Evolutionary conservation across 768 basidiomycete genomes (phyloP).

Genomic region (Tylopilus sp.): DNA sequence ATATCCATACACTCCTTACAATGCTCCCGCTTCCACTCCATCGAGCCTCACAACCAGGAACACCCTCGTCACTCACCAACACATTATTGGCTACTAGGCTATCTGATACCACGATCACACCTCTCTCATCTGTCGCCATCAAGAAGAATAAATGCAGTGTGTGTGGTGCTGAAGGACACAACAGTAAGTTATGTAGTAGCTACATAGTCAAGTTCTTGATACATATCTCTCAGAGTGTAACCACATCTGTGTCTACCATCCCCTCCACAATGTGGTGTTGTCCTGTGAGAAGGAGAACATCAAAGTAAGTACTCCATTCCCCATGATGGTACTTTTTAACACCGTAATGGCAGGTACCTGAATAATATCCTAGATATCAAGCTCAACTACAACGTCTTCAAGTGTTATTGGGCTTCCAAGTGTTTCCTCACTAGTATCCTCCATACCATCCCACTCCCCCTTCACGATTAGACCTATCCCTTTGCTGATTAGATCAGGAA

Average conservation of each 20-base stretch:
- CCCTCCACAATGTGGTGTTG: not conserved
- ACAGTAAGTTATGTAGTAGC: not conserved
- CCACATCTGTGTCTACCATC: not conserved
- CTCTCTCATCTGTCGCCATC: no score
- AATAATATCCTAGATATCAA: not conserved
- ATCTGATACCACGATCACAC: no score
- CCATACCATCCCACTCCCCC: not conserved
- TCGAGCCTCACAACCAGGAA: no score
- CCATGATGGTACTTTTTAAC: no score
- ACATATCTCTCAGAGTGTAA: not conserved
- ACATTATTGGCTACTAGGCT: no score
- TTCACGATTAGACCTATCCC: not conserved
- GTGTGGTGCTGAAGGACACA: not conserved
- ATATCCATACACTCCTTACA: no score
- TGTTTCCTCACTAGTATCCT: not conserved
- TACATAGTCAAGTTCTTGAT: not conserved
- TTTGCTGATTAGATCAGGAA: not conserved
- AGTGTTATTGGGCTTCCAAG: not conserved
- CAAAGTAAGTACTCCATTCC: no score
- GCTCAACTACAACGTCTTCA: not conserved
- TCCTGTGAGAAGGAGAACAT: not conserved
- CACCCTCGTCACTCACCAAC: no score
- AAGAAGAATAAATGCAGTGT: not conserved
- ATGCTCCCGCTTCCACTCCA: no score
- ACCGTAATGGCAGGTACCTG: not conserved